Percentiles rank a stretch among this genome's conserved stretches.
These are phyloP conservation scores for Cnidoscolus chayamansa DNA, from an alignment of 441 rosid genomes.

Conservation along the genomic window DNA sequence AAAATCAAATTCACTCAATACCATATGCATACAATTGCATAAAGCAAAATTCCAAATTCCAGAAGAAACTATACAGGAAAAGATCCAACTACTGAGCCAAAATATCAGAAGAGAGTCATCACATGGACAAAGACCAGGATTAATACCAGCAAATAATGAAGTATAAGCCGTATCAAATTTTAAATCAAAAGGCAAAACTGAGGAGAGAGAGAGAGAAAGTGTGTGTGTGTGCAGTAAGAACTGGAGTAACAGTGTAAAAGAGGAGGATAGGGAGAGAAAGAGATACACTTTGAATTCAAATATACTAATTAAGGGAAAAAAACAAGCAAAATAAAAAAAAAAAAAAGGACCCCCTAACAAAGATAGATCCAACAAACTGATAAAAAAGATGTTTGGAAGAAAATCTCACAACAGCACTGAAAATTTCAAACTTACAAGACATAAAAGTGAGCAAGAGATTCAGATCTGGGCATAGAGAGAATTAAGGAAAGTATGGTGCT, in stretches of 20 bases:
- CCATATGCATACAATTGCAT: not conserved
- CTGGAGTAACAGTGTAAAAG: not conserved
- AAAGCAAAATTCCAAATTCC: constrained; percentile 4
- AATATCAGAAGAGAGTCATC: not conserved
- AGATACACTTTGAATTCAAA: constrained; percentile 5
- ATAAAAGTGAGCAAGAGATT: not conserved
- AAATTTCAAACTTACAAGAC: constrained; percentile 24
- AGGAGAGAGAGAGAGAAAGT: not conserved
- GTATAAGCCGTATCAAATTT: constrained; percentile 19
- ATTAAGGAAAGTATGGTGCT: not conserved
- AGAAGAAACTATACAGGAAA: constrained; percentile 14
- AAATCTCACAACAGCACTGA: constrained; percentile 2
- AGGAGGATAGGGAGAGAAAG: not conserved
- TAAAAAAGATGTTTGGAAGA: constrained; percentile 14
- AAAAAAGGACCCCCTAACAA: not conserved
- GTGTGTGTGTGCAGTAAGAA: not conserved
- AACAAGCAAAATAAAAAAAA: not conserved
- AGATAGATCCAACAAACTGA: constrained; percentile 26
- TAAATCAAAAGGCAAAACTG: constrained; percentile 17
- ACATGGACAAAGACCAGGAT: not conserved
- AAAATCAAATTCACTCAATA: constrained; percentile 15
- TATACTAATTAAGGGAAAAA: not conserved
- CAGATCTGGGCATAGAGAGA: constrained; percentile 37
- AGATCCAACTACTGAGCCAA: constrained; percentile 19
- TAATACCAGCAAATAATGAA: constrained; percentile 4